Percentiles rank a stretch among this genome's conserved stretches.
Evolutionary conservation across 805 yeast genomes (phyloP).

Genomic region (Lachancea kluyveri): DNA sequence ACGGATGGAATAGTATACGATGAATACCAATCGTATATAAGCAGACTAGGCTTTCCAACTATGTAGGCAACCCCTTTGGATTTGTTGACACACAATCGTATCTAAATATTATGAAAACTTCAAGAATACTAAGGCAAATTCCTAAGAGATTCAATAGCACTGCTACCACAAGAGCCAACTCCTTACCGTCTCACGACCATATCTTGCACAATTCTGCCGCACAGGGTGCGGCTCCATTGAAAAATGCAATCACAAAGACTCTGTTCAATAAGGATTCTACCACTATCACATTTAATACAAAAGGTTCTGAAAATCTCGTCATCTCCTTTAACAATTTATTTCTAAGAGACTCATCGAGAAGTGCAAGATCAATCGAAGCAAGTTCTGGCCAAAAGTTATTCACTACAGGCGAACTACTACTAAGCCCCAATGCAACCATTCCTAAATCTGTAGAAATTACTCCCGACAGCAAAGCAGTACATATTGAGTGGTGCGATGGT

Average conservation of each 20-base stretch:
- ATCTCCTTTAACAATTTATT: constrained; percentile 46
- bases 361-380: constrained; percentile 45
- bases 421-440: constrained; percentile 25
- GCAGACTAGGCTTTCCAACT: no score
- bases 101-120: no score
- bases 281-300: constrained; percentile 17
- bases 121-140: no score
- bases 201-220: no score
- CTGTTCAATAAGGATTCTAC: constrained; percentile 19
- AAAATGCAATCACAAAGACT: constrained; percentile 3
- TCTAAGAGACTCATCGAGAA: constrained; percentile 57
- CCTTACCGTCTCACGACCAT: no score
- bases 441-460: constrained; percentile 34
- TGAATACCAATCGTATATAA: no score
- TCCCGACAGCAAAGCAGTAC: constrained; percentile 29
- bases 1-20: no score
- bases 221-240: no score
- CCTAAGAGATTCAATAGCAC: no score
- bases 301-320: constrained; percentile 17
- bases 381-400: constrained; percentile 55
- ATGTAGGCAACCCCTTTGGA: no score
- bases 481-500: constrained; percentile 46
- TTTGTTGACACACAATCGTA: no score
- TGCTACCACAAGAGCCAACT: no score
- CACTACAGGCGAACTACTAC: constrained; percentile 47